Evolutionary conservation across 2,329 filamentous ascomycete genomes (phyloP), one percentile per base, ranked within the genome.

Genomic region (Colletotrichum lentis): DNA sequence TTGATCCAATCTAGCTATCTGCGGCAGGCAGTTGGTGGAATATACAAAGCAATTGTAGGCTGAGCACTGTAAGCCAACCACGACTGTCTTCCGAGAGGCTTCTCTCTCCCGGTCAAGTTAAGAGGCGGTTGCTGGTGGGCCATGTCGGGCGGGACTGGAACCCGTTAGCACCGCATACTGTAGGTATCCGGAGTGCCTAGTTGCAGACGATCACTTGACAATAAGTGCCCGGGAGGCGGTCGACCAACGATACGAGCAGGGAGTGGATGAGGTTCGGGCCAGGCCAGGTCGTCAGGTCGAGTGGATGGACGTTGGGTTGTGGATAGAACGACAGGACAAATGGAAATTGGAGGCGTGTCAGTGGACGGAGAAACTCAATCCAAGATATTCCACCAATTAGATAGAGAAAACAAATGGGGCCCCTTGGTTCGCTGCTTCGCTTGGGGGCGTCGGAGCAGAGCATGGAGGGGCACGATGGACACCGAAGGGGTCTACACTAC

Each of bases 311-410:
- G n/a, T 20, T 55, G 37, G 27, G 39, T 12, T 27, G 64, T 44
- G 61, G 37, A 24, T 43, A 35, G 20, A 52, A 58, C 49, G 49
- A 50, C 6, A 24, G 31, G 49, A 56, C 55, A 61, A 31, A 56
- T 60, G 65, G 49, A 64, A 55, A 55, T 60, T 49, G 62, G 39
- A 47, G 39, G 52, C 18, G 24, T 4, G 2, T 12, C 24, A 67
- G 58, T 69, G 67, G 64, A 67, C 67, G 67, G 67, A 67, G 39
- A 57, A 69, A 67, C 5, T 54, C 14, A 10, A 5, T 41, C 22
- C 4, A 16, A 47, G n/a, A 62, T 67, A 3, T 69, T 69, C 67
- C 67, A 12, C 67, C 67, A 69, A 69, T 67, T 1, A 31, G 5
- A 7, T 60, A 35, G 55, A 14, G n/a, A 50, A 49, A 61, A n/a